phyloP scores from a whole-genome alignment of 2,329 filamentous ascomycete genomes.

The Teratosphaeria nubilosa region DNA sequence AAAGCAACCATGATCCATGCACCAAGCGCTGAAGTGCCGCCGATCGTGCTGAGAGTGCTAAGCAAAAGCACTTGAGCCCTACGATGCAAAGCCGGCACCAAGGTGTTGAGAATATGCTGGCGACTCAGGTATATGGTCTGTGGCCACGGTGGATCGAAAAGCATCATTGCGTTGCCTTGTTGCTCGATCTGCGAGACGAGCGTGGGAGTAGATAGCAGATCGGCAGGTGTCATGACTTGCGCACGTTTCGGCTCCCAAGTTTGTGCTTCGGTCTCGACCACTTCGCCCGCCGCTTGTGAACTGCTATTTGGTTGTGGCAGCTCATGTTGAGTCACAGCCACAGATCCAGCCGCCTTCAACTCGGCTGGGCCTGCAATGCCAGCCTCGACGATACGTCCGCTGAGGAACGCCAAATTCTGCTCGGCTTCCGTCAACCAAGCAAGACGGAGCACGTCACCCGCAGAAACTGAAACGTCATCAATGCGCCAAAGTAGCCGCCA shows the following conservation, averaged over 20 bases:
- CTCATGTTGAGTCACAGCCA: not conserved
- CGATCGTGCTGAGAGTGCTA: slow-evolving; percentile 63
- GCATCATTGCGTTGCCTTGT: slow-evolving; percentile 20
- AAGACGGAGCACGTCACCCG: slow-evolving; percentile 64
- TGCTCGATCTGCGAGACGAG: slow-evolving; percentile 17
- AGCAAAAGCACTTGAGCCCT: slow-evolving; percentile 47
- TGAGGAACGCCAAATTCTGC: slow-evolving; percentile 69
- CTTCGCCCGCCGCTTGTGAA: not conserved
- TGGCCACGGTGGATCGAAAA: slow-evolving; percentile 51
- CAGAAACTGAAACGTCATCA: slow-evolving; percentile 80
- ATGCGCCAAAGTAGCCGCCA: slow-evolving; percentile 95
- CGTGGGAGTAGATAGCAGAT: slow-evolving; percentile 19
- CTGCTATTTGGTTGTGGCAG: not conserved
- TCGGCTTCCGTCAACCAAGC: slow-evolving; percentile 72
- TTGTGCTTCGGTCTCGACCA: slow-evolving; percentile 5
- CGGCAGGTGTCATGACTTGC: slow-evolving; percentile 16
- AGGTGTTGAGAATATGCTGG: slow-evolving; percentile 32
- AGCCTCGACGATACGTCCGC: slow-evolving; percentile 62
- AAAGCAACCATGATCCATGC: slow-evolving; percentile 46
- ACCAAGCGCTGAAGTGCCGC: slow-evolving; percentile 43
- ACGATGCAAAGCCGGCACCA: slow-evolving; percentile 35
- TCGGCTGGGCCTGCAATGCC: slow-evolving; percentile 34
- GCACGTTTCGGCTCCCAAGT: slow-evolving; percentile 4
- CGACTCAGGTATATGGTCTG: slow-evolving; percentile 63
- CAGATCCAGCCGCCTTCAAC: slow-evolving; percentile 8